Conservation (phyloP, 2,329 filamentous ascomycete genomes). For the Cyclaneusma minus region DNA sequence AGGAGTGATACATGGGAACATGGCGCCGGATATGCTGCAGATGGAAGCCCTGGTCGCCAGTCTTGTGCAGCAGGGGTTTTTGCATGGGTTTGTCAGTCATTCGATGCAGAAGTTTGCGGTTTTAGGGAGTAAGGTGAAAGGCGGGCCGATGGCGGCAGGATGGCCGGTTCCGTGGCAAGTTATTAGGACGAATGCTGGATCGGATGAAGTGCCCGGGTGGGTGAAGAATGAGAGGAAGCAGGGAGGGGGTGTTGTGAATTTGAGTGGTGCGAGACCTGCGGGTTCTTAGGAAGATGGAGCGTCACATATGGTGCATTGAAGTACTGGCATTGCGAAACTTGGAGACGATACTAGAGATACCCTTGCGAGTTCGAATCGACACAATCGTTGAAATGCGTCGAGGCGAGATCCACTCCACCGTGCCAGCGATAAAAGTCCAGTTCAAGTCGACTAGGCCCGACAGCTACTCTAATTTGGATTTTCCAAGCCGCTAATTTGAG, state of each 20-base stretch:
- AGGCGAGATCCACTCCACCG: too few species aligned
- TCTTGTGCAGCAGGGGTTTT: conserved; percentile 63
- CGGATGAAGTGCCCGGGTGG: conserved; percentile 57
- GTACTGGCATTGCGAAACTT: too few species aligned
- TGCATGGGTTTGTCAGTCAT: conserved; percentile 76
- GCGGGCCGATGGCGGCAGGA: conserved; percentile 48
- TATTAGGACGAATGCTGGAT: conserved; percentile 41
- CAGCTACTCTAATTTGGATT: too few species aligned
- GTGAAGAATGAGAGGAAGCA: conserved; percentile 30
- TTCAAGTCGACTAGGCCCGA: too few species aligned
- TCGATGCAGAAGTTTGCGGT: conserved; percentile 66
- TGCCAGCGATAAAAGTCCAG: too few species aligned
- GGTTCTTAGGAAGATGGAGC: too few species aligned
- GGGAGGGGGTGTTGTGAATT: conserved; percentile 39
- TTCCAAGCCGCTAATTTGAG: too few species aligned
- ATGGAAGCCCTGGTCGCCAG: conserved; percentile 67
- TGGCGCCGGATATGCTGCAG: conserved; percentile 40
- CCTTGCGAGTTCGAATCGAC: too few species aligned
- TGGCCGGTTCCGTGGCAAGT: conserved; percentile 65
- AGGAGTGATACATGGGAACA: conserved; percentile 49
- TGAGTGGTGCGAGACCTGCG: conserved; percentile 37
- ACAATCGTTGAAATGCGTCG: too few species aligned
- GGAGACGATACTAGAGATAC: too few species aligned
- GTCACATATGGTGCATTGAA: too few species aligned
- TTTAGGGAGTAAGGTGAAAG: conserved; percentile 54